phyloP scores from a whole-genome alignment of 169 alveolate species.

The Cryptosporidium meleagridis region DNA sequence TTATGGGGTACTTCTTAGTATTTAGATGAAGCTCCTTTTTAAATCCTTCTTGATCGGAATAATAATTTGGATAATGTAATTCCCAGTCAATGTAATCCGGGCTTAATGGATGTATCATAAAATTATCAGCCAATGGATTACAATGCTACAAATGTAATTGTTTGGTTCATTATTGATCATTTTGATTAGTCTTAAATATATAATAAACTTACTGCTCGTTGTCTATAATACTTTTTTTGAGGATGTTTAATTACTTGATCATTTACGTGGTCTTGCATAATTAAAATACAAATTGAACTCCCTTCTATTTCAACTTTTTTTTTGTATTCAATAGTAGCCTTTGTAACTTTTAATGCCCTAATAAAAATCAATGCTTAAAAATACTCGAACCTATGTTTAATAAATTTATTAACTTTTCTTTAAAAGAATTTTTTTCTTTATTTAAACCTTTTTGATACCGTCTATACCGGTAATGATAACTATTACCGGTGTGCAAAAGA shows the following conservation, averaged over 20 bases:
- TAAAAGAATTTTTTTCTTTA: background rate
- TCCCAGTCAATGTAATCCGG: constrained; percentile 85
- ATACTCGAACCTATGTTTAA: background rate
- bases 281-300: background rate
- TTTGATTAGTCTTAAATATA: background rate
- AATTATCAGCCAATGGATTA: constrained; percentile 88
- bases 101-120: constrained; percentile 82
- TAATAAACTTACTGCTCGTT: constrained; percentile 79
- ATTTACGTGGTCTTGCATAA: background rate
- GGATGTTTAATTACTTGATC: constrained; percentile 52
- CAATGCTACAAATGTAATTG: constrained; percentile 79
- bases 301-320: background rate
- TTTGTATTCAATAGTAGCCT: too few species aligned
- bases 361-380: too few species aligned
- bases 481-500: background rate
- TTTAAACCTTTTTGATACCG: background rate
- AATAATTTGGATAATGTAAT: constrained; percentile 81
- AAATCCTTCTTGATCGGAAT: constrained; percentile 18
- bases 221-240: constrained; percentile 77
- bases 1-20: constrained; percentile 63
- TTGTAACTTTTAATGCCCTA: background rate
- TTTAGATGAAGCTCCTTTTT: constrained; percentile 52
- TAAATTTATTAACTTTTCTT: background rate
- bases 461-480: constrained; percentile 8
- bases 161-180: too few species aligned